These are phyloP conservation scores for Boletus subcaerulescens DNA, from an alignment of 768 basidiomycete species.

Conservation along the genomic window DNA sequence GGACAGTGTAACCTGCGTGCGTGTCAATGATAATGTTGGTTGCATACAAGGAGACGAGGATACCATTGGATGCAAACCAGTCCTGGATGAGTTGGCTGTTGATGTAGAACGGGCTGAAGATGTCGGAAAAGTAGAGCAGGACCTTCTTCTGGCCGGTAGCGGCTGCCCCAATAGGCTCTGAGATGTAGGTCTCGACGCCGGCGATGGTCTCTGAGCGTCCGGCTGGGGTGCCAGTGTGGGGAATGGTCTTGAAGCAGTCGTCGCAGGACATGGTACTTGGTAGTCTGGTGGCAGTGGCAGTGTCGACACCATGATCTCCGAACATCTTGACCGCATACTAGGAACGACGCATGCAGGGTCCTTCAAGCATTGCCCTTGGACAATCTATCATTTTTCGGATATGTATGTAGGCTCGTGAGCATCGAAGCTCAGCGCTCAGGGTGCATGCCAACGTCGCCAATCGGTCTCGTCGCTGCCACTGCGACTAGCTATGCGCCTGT, in stretches of 20 bases:
- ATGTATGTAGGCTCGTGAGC: too few relatives aligned
- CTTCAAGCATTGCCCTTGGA: too few relatives aligned
- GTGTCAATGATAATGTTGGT: neutral
- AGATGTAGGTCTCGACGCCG: conserved; percentile 52
- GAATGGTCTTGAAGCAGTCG: conserved; percentile 51
- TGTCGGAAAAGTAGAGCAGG: conserved; percentile 56
- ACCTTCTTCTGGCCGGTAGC: conserved; percentile 37
- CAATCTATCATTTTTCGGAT: too few relatives aligned
- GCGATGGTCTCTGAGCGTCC: conserved; percentile 33
- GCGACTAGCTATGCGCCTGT: too few relatives aligned
- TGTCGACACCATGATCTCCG: too few relatives aligned
- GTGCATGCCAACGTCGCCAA: too few relatives aligned
- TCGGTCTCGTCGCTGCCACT: too few relatives aligned
- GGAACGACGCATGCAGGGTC: too few relatives aligned
- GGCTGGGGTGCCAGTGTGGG: conserved; percentile 48
- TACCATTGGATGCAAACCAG: conserved; percentile 60
- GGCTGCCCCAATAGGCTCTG: conserved; percentile 36
- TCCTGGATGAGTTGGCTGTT: conserved; percentile 63
- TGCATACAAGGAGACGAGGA: neutral
- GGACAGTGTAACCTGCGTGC: conserved; percentile 49
- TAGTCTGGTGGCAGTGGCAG: neutral
- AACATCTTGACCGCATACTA: too few relatives aligned
- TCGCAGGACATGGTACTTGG: conserved; percentile 43
- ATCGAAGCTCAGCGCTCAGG: too few relatives aligned
- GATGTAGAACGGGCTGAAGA: conserved; percentile 56